These are phyloP conservation scores for Halophytophthora polymorphica DNA, from an alignment of 352 stramenopile genomes.

Conservation along the genomic window DNA sequence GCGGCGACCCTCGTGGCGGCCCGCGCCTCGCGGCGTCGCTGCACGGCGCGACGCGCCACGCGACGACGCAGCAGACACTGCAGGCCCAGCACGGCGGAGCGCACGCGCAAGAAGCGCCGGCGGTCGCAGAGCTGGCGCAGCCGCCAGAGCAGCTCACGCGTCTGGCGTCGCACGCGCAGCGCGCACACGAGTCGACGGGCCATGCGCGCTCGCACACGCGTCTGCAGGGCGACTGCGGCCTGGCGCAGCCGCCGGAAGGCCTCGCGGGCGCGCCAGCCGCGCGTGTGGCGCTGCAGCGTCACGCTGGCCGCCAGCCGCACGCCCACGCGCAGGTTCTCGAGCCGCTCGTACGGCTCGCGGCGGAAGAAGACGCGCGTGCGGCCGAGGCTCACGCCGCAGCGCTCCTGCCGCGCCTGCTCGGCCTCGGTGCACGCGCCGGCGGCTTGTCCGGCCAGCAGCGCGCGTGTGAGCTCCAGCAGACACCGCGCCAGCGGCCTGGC, in stretches of 20 bases:
- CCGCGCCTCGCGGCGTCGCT: constrained; percentile 37
- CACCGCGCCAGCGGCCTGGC: constrained; percentile 25
- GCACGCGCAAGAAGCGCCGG: constrained; percentile 38
- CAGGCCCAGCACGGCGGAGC: constrained; percentile 32
- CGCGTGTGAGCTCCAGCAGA: constrained; percentile 26
- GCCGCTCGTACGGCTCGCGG: constrained; percentile 90
- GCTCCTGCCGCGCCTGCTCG: constrained; percentile 20
- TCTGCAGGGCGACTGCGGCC: constrained; percentile 46
- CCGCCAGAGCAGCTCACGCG: constrained; percentile 42
- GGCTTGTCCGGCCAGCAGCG: constrained; percentile 19
- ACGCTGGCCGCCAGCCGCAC: constrained; percentile 31
- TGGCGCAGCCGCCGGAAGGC: constrained; percentile 32
- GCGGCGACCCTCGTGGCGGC: constrained; percentile 41
- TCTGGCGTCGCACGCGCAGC: constrained; percentile 38
- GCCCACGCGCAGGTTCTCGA: constrained; percentile 68
- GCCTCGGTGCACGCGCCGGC: constrained; percentile 13
- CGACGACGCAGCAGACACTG: constrained; percentile 56
- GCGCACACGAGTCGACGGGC: constrained; percentile 34
- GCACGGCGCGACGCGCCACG: constrained; percentile 25
- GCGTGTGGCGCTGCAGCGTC: constrained; percentile 51
- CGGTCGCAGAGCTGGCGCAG: constrained; percentile 39
- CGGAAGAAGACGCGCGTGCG: constrained; percentile 94
- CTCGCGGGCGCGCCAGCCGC: constrained; percentile 40
- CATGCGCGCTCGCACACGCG: constrained; percentile 29
- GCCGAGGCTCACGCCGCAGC: constrained; percentile 72